Percentiles rank a stretch among this genome's conserved stretches.
Conservation (phyloP, 2,329 filamentous ascomycete species). For the Pseudocercospora eumusae region DNA sequence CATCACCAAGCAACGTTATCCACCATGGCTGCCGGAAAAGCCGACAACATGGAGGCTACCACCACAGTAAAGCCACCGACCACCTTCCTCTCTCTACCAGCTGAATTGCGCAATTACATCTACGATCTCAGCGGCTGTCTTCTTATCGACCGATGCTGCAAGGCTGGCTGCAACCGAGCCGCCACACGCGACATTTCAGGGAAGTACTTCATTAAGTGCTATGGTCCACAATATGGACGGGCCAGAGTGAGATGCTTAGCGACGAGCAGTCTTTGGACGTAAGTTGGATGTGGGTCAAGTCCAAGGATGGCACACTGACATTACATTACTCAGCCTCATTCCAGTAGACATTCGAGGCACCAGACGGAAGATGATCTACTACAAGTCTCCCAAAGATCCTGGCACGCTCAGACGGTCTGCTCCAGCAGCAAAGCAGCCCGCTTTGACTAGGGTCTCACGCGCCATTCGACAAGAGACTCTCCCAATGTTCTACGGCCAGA, state of each 20-base stretch:
- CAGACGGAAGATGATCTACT: neutral
- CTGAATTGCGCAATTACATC: slow-evolving; percentile 16
- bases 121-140: slow-evolving; percentile 18
- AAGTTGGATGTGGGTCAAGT: too few relatives aligned
- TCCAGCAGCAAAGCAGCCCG: slow-evolving; percentile 4
- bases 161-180: neutral
- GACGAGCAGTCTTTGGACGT: too few relatives aligned
- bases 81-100: slow-evolving; percentile 7
- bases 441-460: slow-evolving; percentile 21
- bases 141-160: neutral
- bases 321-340: too few relatives aligned
- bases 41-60: too few relatives aligned
- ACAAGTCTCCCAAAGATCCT: too few relatives aligned
- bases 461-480: slow-evolving; percentile 20
- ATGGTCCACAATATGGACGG: too few relatives aligned
- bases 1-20: too few relatives aligned
- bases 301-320: too few relatives aligned
- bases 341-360: too few relatives aligned
- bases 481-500: slow-evolving; percentile 23
- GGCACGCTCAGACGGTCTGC: neutral
- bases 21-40: too few relatives aligned
- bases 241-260: too few relatives aligned
- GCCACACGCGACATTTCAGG: neutral
- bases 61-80: neutral
- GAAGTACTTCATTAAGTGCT: neutral